These are phyloP conservation scores for Psilocybe tampanensis DNA, from an alignment of 768 basidiomycete species.

Conservation along the genomic window DNA sequence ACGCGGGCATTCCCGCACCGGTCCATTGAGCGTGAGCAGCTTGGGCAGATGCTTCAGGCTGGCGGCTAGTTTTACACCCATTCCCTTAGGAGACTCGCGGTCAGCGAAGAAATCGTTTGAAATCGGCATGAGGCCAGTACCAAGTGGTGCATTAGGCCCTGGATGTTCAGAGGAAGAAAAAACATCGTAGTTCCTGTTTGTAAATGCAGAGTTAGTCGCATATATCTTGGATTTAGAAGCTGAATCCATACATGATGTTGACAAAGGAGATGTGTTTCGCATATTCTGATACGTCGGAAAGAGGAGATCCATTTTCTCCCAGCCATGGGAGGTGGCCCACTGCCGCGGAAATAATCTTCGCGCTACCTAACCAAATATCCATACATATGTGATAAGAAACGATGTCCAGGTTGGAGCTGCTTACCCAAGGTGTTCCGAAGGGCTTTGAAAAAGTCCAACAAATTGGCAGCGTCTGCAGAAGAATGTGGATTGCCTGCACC, in stretches of 20 bases:
- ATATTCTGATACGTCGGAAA: constrained; percentile 67
- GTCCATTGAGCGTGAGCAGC: constrained; percentile 69
- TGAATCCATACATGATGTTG: constrained; percentile 55
- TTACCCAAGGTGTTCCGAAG: constrained; percentile 56
- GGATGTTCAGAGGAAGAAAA: constrained; percentile 62
- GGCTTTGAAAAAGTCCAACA: constrained; percentile 56
- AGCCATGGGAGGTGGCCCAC: constrained; percentile 70
- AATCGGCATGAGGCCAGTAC: constrained; percentile 22
- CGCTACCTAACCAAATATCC: constrained; percentile 30
- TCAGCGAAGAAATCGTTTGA: neutral
- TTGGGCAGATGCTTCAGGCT: constrained; percentile 64
- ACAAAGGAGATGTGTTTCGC: constrained; percentile 65
- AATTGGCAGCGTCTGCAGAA: constrained; percentile 59
- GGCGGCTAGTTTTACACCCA: constrained; percentile 60
- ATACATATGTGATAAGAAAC: neutral
- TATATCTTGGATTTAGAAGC: neutral
- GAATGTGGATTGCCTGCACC: constrained; percentile 65
- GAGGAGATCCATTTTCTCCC: constrained; percentile 58
- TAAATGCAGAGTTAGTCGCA: neutral
- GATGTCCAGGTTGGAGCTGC: neutral
- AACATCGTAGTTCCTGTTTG: constrained; percentile 72
- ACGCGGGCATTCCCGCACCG: constrained; percentile 64
- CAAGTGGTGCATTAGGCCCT: constrained; percentile 77
- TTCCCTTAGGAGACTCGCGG: constrained; percentile 33
- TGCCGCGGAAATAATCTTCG: constrained; percentile 73